Percentiles rank a stretch among this genome's conserved stretches.
Conservation (phyloP, 306 rosid genomes). For the Trifolium fragiferum region DNA sequence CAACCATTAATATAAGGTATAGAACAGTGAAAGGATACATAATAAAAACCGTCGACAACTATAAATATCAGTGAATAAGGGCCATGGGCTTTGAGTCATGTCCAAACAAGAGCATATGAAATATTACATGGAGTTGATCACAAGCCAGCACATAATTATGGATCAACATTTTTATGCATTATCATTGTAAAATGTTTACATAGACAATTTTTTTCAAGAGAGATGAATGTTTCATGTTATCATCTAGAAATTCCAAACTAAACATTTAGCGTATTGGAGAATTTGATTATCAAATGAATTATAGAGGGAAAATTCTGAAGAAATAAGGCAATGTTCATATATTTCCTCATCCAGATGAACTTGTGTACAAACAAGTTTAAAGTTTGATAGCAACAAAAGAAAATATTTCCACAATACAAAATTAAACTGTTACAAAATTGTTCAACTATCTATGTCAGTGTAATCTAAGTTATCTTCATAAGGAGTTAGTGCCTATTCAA, state of each 20-base stretch:
- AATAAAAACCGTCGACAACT: background rate
- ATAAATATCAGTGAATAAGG: background rate
- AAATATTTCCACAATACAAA: too few species aligned
- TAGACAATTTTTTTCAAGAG: too few species aligned
- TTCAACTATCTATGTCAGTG: background rate
- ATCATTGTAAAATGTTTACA: too few species aligned
- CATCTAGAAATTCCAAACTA: background rate
- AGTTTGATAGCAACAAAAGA: background rate
- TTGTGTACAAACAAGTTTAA: background rate
- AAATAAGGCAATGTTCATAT: background rate
- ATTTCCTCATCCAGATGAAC: background rate
- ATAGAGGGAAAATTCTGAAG: too few species aligned
- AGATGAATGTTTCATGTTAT: background rate
- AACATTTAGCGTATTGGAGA: background rate
- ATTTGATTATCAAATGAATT: too few species aligned
- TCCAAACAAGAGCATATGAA: conserved; percentile 34
- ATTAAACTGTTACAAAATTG: background rate
- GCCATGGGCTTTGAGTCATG: background rate
- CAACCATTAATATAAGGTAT: conserved; percentile 30
- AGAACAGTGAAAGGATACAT: background rate
- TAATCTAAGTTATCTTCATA: background rate
- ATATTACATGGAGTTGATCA: conserved; percentile 44
- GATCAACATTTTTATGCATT: too few species aligned
- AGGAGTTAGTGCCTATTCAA: background rate
- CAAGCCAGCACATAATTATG: too few species aligned